A percentile compares a stretch with the other conserved stretches of the same genome.
phyloP scores from a whole-genome alignment of 805 yeast species.

The Sungouiella thailandica region DNA sequence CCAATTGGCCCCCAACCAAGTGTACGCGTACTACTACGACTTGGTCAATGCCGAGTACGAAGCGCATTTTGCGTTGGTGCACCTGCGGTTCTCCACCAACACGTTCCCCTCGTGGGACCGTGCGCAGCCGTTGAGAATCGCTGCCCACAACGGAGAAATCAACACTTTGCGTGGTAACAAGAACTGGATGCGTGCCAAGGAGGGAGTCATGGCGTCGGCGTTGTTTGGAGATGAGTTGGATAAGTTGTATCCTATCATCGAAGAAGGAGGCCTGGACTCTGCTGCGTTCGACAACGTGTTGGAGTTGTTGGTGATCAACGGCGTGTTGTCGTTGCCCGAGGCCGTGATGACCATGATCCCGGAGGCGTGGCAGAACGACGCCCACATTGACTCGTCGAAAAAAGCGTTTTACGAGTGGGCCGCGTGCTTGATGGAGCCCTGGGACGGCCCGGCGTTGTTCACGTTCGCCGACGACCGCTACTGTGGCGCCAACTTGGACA shows the following conservation, averaged over 20 bases:
- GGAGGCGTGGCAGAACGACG: constrained; percentile 95
- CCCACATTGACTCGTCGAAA: constrained; percentile 82
- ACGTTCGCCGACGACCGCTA: constrained; percentile 96
- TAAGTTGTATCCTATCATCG: constrained; percentile 88
- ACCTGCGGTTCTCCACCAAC: constrained; percentile 95
- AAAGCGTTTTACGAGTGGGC: constrained; percentile 99
- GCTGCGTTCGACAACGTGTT: constrained; percentile 96
- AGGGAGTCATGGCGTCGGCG: constrained; percentile 88
- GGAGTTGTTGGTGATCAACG: constrained; percentile 87
- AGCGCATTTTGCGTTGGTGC: constrained; percentile 94
- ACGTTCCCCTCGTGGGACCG: constrained; percentile 99
- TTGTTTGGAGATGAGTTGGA: constrained; percentile 90
- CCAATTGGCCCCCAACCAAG: constrained; percentile 95
- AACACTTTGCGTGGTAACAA: constrained; percentile 96
- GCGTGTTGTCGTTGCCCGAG: constrained; percentile 88
- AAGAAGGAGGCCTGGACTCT: constrained; percentile 98
- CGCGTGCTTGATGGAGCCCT: constrained; percentile 97
- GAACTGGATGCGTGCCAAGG: constrained; percentile 99
- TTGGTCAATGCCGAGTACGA: constrained; percentile 86
- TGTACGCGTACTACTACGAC: constrained; percentile 91
- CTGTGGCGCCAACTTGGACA: constrained; percentile 96
- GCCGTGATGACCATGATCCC: constrained; percentile 97
- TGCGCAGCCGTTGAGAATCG: constrained; percentile 96
- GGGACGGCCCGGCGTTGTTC: constrained; percentile 99
- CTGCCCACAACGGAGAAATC: constrained; percentile 98